A percentile compares a stretch with the other conserved stretches of the same genome.
Evolutionary conservation across 805 yeast species (phyloP).

Genomic region (Schizosaccharomyces lindneri): DNA sequence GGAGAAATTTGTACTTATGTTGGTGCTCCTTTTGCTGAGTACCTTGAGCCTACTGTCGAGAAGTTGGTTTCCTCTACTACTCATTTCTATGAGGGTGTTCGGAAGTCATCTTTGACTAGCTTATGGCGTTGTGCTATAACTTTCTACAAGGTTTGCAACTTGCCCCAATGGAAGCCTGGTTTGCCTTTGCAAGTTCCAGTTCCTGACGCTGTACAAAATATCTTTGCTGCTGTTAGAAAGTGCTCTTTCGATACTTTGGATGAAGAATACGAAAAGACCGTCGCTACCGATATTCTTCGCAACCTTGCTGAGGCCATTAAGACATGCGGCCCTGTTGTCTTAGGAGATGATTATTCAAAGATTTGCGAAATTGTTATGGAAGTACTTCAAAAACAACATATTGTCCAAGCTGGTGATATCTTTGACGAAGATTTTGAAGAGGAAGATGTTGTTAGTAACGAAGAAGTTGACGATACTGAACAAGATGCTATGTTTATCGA

Average conservation of each 20-base stretch:
- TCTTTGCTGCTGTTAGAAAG: slow-evolving; percentile 42
- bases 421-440: slow-evolving; percentile 22
- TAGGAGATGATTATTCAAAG: slow-evolving; percentile 35
- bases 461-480: slow-evolving; percentile 17
- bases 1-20: slow-evolving; percentile 73
- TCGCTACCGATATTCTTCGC: slow-evolving; percentile 55
- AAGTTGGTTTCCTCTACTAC: slow-evolving; percentile 46
- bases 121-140: slow-evolving; percentile 38
- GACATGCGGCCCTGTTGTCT: slow-evolving; percentile 43
- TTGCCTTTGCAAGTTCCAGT: slow-evolving; percentile 10
- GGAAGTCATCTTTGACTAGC: slow-evolving; percentile 61
- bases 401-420: slow-evolving; percentile 58
- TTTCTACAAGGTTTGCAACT: slow-evolving; percentile 18
- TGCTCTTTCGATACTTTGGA: slow-evolving; percentile 36
- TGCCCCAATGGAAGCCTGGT: slow-evolving; percentile 15
- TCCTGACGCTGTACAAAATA: slow-evolving; percentile 11
- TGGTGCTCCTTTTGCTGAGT: slow-evolving; percentile 52
- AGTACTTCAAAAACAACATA: slow-evolving; percentile 58
- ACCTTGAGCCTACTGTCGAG: slow-evolving; percentile 40
- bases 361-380: slow-evolving; percentile 48
- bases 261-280: slow-evolving; percentile 57
- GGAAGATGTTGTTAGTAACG: slow-evolving; percentile 31
- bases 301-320: slow-evolving; percentile 41
- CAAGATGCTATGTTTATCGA: slow-evolving; percentile 50
- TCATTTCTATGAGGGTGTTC: slow-evolving; percentile 64